Base-by-base conservation (phyloP, 768 basidiomycete species). In the Tricholoma sp. region DNA sequence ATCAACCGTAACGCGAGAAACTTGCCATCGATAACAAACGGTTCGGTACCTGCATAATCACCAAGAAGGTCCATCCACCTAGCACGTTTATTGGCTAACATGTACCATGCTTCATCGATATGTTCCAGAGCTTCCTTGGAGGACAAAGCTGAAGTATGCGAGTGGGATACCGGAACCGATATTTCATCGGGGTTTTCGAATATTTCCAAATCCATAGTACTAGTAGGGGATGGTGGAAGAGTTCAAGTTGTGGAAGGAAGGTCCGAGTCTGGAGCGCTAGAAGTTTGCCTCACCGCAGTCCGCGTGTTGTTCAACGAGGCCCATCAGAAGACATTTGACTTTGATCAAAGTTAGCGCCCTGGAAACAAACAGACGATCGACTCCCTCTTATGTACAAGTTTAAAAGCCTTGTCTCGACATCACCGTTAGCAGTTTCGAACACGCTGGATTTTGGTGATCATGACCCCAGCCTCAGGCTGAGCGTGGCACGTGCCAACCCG, bases 1-100 rank as follows among this genome's bases (percentile, higher is more conserved):
- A 47, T 10, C 45, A 53, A 16, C 2, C 35, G 43, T 11, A 22
- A 24, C 39, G n/a, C 41, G 49, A 52, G 10, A 41, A 18, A 60
- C 65, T 35, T 65, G 82, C 86, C 86, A 66, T 88, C 85, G 57
- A 89, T 72, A 39, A 87, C 63, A 63, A 89, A 89, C 14, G 76
- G 75, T 64, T 89, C 87, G 34, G 65, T 77, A 1, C 87, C 87
- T 19, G 83, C 86, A 66, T 86, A 88, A 63, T 86, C 87, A 3
- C 85, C 85, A 27, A 88, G 69, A 8, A 88, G 72, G 66, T 88
- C 86, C 85, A 88, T 87, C 64, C 82, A 67, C 55, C 71, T 54
- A 1, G 67, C 62, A 3, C 56, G 35, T 37, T 60, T 55, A 32
- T 50, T 59, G 10, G 64, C 57, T 1, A 54, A 46, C 11, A 31